A percentile compares a stretch with the other conserved stretches of the same genome.
Conservation (phyloP, 2,329 filamentous ascomycete genomes). For the Fusarium luffae region DNA sequence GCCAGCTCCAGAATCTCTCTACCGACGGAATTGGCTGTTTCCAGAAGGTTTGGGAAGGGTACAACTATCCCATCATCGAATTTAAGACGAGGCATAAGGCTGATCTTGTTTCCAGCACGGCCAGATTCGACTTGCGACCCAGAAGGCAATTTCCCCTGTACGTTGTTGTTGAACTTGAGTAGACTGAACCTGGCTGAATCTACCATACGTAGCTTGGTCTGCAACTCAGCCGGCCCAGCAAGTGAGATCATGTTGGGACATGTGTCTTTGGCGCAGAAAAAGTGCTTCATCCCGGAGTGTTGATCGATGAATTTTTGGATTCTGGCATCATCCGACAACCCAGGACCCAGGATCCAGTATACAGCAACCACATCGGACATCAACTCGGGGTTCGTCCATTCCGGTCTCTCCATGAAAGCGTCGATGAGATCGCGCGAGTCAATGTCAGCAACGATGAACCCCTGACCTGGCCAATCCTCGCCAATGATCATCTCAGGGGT, state of each 20-base stretch:
- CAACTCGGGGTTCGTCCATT: conserved; percentile 74
- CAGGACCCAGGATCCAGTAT: conserved; percentile 84
- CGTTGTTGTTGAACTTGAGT: conserved; percentile 71
- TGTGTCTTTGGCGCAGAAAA: conserved; percentile 79
- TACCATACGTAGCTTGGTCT: conserved; percentile 76
- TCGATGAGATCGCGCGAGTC: conserved; percentile 77
- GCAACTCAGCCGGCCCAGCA: conserved; percentile 72
- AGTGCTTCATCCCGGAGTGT: conserved; percentile 72
- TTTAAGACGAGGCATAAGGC: conserved; percentile 59
- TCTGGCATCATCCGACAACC: conserved; percentile 69
- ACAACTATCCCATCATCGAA: conserved; percentile 60
- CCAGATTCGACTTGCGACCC: conserved; percentile 52
- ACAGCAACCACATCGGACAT: conserved; percentile 75
- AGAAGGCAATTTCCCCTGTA: conserved; percentile 41
- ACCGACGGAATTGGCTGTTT: conserved; percentile 55
- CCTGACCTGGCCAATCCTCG: conserved; percentile 72
- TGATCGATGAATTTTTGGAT: conserved; percentile 77
- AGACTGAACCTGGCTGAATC: conserved; percentile 79
- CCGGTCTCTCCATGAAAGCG: conserved; percentile 73
- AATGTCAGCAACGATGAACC: conserved; percentile 83
- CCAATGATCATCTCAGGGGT: conserved; percentile 90
- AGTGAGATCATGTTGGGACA: conserved; percentile 81
- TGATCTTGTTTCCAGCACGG: conserved; percentile 57
- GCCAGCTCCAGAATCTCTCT: conserved; percentile 64
- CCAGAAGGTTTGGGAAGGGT: conserved; percentile 59